Evolutionary conservation across 192 early-diverging fungal genomes (phyloP), one percentile per base, ranked within the genome.

Genomic region (Dissophora ornata): DNA sequence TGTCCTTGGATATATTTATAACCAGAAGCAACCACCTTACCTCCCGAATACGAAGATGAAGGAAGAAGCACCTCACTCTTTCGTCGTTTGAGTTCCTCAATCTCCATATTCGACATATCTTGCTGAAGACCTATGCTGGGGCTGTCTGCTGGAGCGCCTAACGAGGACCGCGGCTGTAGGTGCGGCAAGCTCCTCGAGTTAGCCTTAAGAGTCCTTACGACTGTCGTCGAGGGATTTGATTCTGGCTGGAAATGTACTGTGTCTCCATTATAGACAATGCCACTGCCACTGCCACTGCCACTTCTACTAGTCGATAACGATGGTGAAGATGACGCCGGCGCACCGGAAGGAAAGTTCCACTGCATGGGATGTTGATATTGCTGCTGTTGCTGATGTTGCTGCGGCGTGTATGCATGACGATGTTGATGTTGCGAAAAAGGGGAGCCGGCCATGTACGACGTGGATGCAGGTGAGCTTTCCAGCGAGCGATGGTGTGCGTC

Each of bases 161-260:
- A 22, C 25, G 73, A 67, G 30, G 42, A 53, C 10, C 73, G 50
- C 2, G 73, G 59, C 40, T 77, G 73, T 9, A 77, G 47, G 3
- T 77, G 73, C 0, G 73, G 73, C 15, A 77, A 19, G 28, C 73
- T 77, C 16, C 73, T 55, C 7, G 73, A 77, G 33, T 67, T 77
- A 21, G 65, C 59, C 21, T 77, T 77, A 11, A 77, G 59, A 12
- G 73, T 77, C 1, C 65, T 53, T 30, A 28, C 25, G 4, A 64
- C 26, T 8, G 70, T 44, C 0, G 55, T 24, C 5, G 47, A 29
- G 9, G 30, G 30, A 16, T 25, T 42, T 6, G 46, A 42, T 13
- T 24, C 42, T 63, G 69, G 36, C 1, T 40, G 29, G 25, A 57
- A 62, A 4, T 51, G 30, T 42, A 56, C 24, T n/a, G 29, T 54